These are phyloP conservation scores for Citrullus amarus DNA, from an alignment of 306 rosid species.

Conservation along the genomic window DNA sequence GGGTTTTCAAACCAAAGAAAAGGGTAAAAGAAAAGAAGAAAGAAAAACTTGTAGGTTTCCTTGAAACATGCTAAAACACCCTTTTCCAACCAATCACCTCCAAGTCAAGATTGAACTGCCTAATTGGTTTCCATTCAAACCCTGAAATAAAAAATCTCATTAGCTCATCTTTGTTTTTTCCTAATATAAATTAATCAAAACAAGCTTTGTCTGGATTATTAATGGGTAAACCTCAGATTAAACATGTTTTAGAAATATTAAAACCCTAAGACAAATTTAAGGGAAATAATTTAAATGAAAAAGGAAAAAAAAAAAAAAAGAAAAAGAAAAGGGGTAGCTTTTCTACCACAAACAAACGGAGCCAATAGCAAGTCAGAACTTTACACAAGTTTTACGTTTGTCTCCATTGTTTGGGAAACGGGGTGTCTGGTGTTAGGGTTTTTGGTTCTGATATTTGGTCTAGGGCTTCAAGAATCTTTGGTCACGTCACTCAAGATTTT, in stretches of 20 bases:
- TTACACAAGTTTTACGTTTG: slow-evolving; percentile 7
- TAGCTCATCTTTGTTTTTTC: background rate
- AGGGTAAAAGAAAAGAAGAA: background rate
- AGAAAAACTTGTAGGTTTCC: slow-evolving; percentile 11
- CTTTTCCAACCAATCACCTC: slow-evolving; percentile 26
- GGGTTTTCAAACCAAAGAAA: slow-evolving; percentile 25
- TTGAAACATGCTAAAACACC: slow-evolving; percentile 22
- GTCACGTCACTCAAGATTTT: slow-evolving; percentile 13
- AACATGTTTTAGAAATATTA: background rate
- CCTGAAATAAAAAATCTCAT: background rate
- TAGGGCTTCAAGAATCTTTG: slow-evolving; percentile 14
- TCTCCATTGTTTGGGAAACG: slow-evolving; percentile 8
- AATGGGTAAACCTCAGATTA: background rate
- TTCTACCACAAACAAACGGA: background rate
- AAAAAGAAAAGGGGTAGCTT: background rate
- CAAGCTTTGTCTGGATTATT: background rate
- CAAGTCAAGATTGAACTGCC: slow-evolving; percentile 19
- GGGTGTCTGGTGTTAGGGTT: slow-evolving; percentile 6
- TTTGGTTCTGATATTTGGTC: background rate
- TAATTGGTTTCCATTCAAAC: slow-evolving; percentile 5
- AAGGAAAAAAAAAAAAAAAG: background rate
- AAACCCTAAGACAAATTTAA: background rate
- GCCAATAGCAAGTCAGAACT: slow-evolving; percentile 7
- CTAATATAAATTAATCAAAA: background rate
- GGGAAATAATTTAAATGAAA: background rate